Base-by-base conservation (phyloP, 208 protist genomes). In the Zelonia costaricensis region DNA sequence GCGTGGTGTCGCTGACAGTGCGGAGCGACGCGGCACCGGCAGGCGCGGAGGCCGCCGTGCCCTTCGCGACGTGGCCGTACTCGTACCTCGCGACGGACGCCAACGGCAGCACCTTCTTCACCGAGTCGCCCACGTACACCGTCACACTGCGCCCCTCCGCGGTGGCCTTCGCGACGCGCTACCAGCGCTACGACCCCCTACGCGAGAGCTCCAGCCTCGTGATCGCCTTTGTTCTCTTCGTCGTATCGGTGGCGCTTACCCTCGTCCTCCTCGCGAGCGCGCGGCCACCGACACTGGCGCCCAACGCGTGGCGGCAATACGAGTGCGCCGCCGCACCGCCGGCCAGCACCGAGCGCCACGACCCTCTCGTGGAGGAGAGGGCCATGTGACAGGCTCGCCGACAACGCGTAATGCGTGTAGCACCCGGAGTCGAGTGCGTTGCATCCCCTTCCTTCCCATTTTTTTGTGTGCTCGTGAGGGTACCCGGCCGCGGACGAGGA, bases 61-160 rank as follows among this genome's bases (percentile, higher is more conserved):
- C 65, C 8, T 42, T 58, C 43, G 16, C 43, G 23, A 55, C 65
- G 42, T 72, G 65, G 65, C 65, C 65, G 3, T 59, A 65, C 49
- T 58, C 48, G 15, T 60, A 72, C 35, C 53, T 72, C 23, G 33
- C 56, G 6, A 28, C 60, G 6, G 49, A 61, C 0, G 18, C 58
- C 30, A 25, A 55, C 22, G 13, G 57, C 2, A 54, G 57, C 27
- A 44, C 43, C 18, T 72, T 72, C 44, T 60, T 65, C 36, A 42
- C 49, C 9, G 54, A 13, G 23, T 72, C 65, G 4, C 16, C 65
- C 0, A 27, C 51, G 40, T 25, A 65, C 4, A 30, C 27, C 22
- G 59, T 55, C 33, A 39, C 38, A 15, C 38, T 72, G 28, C 65
- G 42, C 40, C 39, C 54, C 3, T 52, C 65, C 1, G 44, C 27